Conservation (phyloP, 495 filamentous ascomycete genomes). For the Stereocaulon alpinum region DNA sequence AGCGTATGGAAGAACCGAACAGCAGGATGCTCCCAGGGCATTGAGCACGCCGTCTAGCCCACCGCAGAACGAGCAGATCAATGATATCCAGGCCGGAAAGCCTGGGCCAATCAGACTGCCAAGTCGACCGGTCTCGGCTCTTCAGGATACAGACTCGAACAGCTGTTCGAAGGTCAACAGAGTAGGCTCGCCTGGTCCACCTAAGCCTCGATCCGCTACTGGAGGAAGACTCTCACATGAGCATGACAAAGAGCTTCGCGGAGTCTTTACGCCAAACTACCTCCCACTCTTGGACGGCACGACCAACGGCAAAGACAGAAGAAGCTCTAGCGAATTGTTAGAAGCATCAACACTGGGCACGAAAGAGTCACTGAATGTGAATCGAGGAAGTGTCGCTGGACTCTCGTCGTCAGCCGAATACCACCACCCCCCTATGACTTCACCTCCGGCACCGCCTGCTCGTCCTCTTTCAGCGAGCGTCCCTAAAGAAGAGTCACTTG, state of each 20-base stretch:
- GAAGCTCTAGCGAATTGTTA: not conserved
- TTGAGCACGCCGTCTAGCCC: not conserved
- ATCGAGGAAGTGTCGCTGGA: not conserved
- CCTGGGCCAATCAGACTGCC: not conserved
- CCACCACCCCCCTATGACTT: conserved; percentile 6
- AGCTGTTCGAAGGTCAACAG: not conserved
- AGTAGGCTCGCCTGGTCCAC: conserved; percentile 6
- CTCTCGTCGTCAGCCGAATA: conserved; percentile 18
- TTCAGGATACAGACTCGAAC: not conserved
- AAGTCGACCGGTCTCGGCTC: not conserved
- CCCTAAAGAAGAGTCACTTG: conserved; percentile 10
- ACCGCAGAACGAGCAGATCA: not conserved
- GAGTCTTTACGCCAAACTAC: conserved; percentile 49
- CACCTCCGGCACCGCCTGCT: conserved; percentile 3
- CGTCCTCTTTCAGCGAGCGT: conserved; percentile 18
- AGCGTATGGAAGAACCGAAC: not conserved
- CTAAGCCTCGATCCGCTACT: conserved; percentile 4
- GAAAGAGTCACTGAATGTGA: not conserved
- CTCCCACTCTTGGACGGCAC: conserved; percentile 37
- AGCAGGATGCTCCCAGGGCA: not conserved
- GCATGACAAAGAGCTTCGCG: conserved; percentile 47
- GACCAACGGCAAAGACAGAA: not conserved
- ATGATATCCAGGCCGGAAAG: not conserved
- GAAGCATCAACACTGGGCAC: not conserved
- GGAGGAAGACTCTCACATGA: conserved; percentile 30